Conservation (phyloP, 225 moss, liverwort and hornwort species). For the Sphagnum tenellum region DNA sequence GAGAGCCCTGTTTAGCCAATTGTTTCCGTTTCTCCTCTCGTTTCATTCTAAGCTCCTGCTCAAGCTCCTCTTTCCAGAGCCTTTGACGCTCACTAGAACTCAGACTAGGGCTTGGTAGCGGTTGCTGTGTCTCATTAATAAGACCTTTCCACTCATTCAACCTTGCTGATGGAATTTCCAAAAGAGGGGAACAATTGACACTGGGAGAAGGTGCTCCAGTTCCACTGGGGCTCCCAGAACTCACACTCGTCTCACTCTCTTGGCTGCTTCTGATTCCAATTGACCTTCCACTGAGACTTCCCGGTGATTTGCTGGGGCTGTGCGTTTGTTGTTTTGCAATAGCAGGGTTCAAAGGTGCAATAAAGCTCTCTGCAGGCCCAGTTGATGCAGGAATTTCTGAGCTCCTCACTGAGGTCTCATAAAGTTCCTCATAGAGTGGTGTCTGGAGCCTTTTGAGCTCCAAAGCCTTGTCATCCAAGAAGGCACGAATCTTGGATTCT, state of each 20-base stretch:
- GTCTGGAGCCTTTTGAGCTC: conserved; percentile 39
- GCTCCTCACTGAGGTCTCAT: conserved; percentile 5
- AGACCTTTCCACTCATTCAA: conserved; percentile 44
- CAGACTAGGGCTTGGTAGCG: conserved; percentile 11
- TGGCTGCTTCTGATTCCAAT: conserved; percentile 33
- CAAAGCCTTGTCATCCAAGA: conserved; percentile 42
- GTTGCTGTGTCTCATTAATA: conserved; percentile 23
- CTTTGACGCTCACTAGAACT: conserved; percentile 35
- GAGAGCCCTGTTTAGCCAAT: conserved; percentile 5
- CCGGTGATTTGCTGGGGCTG: conserved; percentile 25
- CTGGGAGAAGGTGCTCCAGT: conserved; percentile 8
- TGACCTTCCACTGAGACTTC: conserved; percentile 29
- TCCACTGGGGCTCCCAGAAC: conserved; percentile 38
- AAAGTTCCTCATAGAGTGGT: conserved; percentile 32
- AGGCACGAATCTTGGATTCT: conserved; percentile 37
- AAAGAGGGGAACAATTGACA: conserved; percentile 28
- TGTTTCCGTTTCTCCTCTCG: conserved; percentile 11
- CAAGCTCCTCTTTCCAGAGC: conserved; percentile 40
- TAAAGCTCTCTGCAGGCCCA: conserved; percentile 32
- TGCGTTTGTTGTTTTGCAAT: conserved; percentile 19
- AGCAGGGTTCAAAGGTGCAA: conserved; percentile 41
- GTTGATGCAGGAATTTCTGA: conserved; percentile 20
- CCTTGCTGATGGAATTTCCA: conserved; percentile 31
- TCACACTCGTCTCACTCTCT: conserved; percentile 40
- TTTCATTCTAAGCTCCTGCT: conserved; percentile 41